phyloP scores from a whole-genome alignment of 148 eudicot genomes.

The Amaranthus cruentus region DNA sequence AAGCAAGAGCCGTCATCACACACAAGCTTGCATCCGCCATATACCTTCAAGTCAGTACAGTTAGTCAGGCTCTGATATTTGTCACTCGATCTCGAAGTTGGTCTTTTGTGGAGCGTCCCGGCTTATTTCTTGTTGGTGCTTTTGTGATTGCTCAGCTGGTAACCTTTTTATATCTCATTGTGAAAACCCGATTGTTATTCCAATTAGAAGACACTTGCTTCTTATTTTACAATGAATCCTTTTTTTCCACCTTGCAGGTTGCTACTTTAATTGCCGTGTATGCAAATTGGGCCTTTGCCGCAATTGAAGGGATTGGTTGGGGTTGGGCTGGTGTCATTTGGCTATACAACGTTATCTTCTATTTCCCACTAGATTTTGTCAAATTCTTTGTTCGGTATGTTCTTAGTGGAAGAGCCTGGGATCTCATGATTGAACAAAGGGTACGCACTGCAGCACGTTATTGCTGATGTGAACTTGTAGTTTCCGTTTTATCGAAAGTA shows the following conservation, averaged over 20 bases:
- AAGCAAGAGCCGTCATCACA: conserved; percentile 13
- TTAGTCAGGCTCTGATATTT: conserved; percentile 96
- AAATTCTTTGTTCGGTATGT: conserved; percentile 83
- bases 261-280: conserved; percentile 96
- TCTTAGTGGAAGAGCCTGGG: conserved; percentile 96
- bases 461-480: neutral
- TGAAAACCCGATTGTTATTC: neutral
- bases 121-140: conserved; percentile 67
- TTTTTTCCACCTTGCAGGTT: conserved; percentile 40
- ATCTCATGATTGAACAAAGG: conserved; percentile 93
- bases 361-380: conserved; percentile 84
- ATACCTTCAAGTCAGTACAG: conserved; percentile 96
- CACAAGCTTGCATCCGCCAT: conserved; percentile 95
- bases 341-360: conserved; percentile 72
- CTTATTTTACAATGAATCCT: neutral
- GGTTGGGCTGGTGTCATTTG: conserved; percentile 99
- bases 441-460: conserved; percentile 31
- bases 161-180: conserved; percentile 10
- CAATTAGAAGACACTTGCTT: neutral
- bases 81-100: conserved; percentile 92
- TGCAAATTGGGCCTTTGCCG: conserved; percentile 92
- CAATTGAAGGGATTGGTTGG: conserved; percentile 99
- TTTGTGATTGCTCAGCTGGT: conserved; percentile 88
- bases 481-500: neutral
- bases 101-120: conserved; percentile 93